Conservation (phyloP, 2,329 filamentous ascomycete genomes). For the Talaromyces sp. region DNA sequence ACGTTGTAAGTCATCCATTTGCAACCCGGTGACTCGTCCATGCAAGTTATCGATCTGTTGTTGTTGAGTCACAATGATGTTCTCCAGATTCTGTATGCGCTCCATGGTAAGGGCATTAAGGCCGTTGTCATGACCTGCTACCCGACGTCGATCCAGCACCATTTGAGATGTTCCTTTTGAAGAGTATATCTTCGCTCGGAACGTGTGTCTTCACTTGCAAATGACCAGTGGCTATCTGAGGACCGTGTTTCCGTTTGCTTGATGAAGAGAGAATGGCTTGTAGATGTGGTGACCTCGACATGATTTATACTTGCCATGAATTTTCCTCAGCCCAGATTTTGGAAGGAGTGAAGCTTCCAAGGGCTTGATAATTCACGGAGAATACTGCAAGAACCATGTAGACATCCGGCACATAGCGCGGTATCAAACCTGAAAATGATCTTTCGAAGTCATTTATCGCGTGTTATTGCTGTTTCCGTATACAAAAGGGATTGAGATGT, state of each 20-base stretch:
- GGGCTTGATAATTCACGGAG: too few relatives aligned
- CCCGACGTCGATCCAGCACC: neutral
- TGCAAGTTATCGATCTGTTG: neutral
- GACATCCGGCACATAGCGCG: neutral
- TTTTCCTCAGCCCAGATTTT: neutral
- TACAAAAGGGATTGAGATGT: too few relatives aligned
- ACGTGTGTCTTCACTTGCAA: neutral
- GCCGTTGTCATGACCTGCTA: neutral
- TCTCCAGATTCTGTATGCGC: neutral
- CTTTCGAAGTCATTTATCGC: neutral
- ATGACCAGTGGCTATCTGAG: neutral
- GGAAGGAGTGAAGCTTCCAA: neutral
- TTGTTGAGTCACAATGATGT: neutral
- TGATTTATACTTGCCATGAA: neutral
- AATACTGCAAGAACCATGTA: neutral
- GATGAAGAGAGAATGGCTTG: neutral
- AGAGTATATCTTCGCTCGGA: too few relatives aligned
- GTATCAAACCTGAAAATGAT: neutral
- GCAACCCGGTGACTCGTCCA: neutral
- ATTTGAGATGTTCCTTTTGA: neutral
- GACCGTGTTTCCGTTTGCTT: neutral
- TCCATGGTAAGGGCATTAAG: neutral
- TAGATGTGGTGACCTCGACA: neutral
- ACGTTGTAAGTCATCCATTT: neutral
- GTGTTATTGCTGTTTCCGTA: neutral